These are phyloP conservation scores for Trichoderma endophyticum DNA, from an alignment of 2,329 filamentous ascomycete species.

Conservation along the genomic window DNA sequence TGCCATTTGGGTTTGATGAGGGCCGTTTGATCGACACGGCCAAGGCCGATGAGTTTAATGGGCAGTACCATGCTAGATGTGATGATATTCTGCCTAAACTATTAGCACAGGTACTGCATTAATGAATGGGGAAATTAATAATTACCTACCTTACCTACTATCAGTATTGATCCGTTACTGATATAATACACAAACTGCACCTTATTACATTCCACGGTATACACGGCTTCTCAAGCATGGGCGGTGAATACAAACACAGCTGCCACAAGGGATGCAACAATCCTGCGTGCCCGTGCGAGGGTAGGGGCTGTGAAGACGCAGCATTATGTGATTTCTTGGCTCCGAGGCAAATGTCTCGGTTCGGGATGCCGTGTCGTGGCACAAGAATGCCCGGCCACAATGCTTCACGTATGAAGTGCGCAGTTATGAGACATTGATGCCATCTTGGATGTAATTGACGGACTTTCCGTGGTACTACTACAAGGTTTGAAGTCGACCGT, in stretches of 20 bases:
- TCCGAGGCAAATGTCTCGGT: not conserved
- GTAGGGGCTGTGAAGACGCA: not conserved
- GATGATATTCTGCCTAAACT: not conserved
- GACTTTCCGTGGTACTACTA: not conserved
- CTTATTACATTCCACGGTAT: not conserved
- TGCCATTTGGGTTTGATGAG: not conserved
- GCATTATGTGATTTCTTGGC: not conserved
- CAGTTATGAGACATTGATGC: not conserved
- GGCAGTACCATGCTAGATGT: not conserved
- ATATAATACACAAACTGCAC: not conserved
- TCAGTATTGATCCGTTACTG: not conserved
- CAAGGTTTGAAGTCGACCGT: not conserved
- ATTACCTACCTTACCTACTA: not conserved
- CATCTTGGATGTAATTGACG: not conserved
- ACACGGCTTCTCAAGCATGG: not conserved
- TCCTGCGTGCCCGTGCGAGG: not conserved
- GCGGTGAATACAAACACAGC: not conserved
- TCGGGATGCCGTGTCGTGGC: not conserved
- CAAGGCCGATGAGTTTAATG: not conserved
- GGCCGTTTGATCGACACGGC: not conserved
- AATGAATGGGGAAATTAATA: not conserved
- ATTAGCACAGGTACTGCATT: not conserved
- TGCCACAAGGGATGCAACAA: not conserved
- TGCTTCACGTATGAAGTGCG: not conserved
- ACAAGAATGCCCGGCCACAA: not conserved